Base-by-base conservation (phyloP, 441 rosid species). In the Lepidium campestre region DNA sequence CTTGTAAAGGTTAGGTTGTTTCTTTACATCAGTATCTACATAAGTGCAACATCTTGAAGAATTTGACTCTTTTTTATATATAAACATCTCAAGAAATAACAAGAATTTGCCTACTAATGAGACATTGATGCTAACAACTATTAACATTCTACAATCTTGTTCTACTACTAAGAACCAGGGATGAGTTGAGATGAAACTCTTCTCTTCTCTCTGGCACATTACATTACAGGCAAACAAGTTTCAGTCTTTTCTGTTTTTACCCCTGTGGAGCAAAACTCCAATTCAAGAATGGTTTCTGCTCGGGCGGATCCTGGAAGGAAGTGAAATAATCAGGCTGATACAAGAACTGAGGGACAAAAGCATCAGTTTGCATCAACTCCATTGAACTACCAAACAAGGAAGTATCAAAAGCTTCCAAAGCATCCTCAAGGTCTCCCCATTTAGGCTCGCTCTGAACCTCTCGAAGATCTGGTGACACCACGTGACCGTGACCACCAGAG, bases 361-460 rank as follows among this genome's bases (percentile, higher is more conserved):
- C 79, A 39, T 89, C 87, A 41, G 78, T 85, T 42, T 78, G 80
- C 49, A 88, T 80, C 37, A 59, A 52, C n/a, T 81, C 80, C 72
- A 80, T 71, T 53, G 75, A 87, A 80, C 68, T 77, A 80, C 70
- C 80, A 75, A 73, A 74, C 53, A 68, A 22, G 0, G 67, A 57
- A 61, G 66, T 19, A 57, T 74, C 78, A 49, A 74, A 68, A 34
- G 66, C 48, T 46, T 86, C 84, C 0, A 85, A 73, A 3, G 70
- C 76, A 62, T 59, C 74, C 0, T 75, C 82, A 0, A 81, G 44
- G 11, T 72, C 85, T 35, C 59, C 70, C 96, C 88, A 82, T 44
- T 67, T 81, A 17, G 85, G 76, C 27, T 82, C 79, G 13, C 98
- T 93, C 68, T 88, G 86, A 32, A 88, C 98, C 80, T 92, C 96